Base-by-base conservation (phyloP, 2,329 filamentous ascomycete species). In the Aspergillus viridinutans region DNA sequence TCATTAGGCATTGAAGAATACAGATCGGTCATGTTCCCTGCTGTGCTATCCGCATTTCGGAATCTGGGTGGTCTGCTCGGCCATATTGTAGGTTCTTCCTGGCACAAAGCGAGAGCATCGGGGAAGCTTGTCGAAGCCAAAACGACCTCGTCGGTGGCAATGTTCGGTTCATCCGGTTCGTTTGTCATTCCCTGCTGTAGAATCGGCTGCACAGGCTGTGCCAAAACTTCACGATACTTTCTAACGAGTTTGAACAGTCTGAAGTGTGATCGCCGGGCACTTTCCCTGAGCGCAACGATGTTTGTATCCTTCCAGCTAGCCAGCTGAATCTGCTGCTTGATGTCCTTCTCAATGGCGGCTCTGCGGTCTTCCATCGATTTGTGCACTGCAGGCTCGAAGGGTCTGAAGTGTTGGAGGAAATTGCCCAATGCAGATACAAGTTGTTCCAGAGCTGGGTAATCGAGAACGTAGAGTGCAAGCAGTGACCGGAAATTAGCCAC, bases 241-340 rank as follows among this genome's bases (percentile, higher is more conserved):
- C 90, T 84, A 48, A 99, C 89, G 38, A 96, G 80, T 65, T 90
- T 90, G 77, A 96, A 96, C 1, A 99, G 83, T 73, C 96, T 97
- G 67, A 89, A 85, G 69, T 99, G 94, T 21, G 92, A 97, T 58
- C 88, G 88, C 66, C 89, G 88, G 1, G 94, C 92, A 72, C 93
- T 97, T 69, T 97, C 92, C 63, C 88, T 85, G 17, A 99, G 78
- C 1, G 91, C 90, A 50, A 88, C 88, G 60, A 99, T 95, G 67
- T 97, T 99, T 23, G 90, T 96, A 65, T 99, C 94, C 72, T 96
- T 97, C 95, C 95, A 99, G 73, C 92, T 97, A 7, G 92, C 92
- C 65, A 99, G 79, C 53, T 96, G 85, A 17, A 99, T 83, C n/a
- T 97, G 87, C 64, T 97, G 90, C 70, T 89, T 93, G 82, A 97